Evolutionary conservation across 495 filamentous ascomycete species (phyloP).

Genomic region (Platismatia glauca): DNA sequence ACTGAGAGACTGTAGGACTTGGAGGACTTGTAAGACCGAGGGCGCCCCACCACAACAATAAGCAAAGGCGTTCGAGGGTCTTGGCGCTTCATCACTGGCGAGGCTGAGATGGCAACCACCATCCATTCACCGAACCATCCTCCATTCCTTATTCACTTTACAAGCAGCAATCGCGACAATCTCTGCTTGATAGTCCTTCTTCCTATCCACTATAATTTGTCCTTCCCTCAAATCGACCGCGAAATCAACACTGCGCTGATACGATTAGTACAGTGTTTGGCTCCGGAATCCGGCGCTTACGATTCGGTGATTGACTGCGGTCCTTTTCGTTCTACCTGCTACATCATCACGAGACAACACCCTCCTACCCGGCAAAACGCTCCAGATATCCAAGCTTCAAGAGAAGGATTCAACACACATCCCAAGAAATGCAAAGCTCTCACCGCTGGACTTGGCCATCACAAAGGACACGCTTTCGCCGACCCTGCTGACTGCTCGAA

Average conservation of each 20-base stretch:
- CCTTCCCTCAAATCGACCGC: background rate
- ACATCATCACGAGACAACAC: background rate
- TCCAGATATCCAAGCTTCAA: background rate
- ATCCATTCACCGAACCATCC: background rate
- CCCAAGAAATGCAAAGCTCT: background rate
- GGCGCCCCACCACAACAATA: no score
- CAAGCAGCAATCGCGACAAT: background rate
- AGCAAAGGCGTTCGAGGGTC: no score
- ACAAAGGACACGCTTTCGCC: constrained; percentile 3
- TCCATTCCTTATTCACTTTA: background rate
- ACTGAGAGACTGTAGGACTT: no score
- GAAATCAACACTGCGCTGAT: background rate
- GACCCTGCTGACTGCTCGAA: background rate
- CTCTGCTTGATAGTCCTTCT: background rate
- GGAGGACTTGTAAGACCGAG: no score
- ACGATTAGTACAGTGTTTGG: background rate
- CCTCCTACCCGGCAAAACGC: background rate
- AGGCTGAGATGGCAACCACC: constrained; percentile 11
- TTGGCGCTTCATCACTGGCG: constrained; percentile 1
- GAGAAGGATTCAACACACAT: background rate
- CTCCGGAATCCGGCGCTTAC: constrained; percentile 9
- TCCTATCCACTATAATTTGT: background rate
- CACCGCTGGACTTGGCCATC: background rate
- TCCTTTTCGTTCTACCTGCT: constrained; percentile 4
- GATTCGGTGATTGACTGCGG: background rate